Percentiles rank a stretch among this genome's conserved stretches.
Evolutionary conservation across 768 basidiomycete species (phyloP).

Genomic region (Hydnomerulius pinastri): DNA sequence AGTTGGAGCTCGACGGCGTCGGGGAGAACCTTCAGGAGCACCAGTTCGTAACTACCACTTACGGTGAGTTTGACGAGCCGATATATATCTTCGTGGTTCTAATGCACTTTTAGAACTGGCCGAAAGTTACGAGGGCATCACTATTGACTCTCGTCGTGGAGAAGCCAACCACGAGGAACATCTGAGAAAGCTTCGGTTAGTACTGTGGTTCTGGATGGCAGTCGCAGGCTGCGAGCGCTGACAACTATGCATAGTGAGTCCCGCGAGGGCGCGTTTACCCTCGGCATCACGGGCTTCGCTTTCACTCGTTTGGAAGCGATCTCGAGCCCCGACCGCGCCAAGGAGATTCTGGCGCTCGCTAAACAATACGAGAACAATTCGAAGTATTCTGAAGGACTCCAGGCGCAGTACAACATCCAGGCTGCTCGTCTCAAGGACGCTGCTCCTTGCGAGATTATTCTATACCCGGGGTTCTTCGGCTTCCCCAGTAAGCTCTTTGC

Average conservation of each 20-base stretch:
- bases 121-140: constrained; percentile 25
- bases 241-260: background rate
- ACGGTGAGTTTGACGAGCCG: constrained; percentile 19
- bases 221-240: background rate
- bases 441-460: constrained; percentile 36
- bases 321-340: constrained; percentile 14
- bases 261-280: constrained; percentile 12
- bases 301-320: constrained; percentile 17
- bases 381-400: constrained; percentile 7
- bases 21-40: constrained; percentile 62
- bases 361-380: background rate
- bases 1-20: constrained; percentile 40
- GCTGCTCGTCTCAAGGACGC: constrained; percentile 26
- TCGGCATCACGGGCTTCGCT: constrained; percentile 16
- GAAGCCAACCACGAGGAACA: constrained; percentile 29
- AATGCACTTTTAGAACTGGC: constrained; percentile 26
- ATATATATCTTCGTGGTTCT: background rate
- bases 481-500: constrained; percentile 27
- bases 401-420: constrained; percentile 14
- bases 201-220: background rate
- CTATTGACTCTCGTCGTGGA: constrained; percentile 33
- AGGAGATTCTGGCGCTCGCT: constrained; percentile 11
- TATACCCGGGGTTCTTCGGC: constrained; percentile 27
- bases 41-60: constrained; percentile 23
- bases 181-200: constrained; percentile 34